Evolutionary conservation across 345 rosid genomes (phyloP).

Genomic region (Bruguiera parviflora): DNA sequence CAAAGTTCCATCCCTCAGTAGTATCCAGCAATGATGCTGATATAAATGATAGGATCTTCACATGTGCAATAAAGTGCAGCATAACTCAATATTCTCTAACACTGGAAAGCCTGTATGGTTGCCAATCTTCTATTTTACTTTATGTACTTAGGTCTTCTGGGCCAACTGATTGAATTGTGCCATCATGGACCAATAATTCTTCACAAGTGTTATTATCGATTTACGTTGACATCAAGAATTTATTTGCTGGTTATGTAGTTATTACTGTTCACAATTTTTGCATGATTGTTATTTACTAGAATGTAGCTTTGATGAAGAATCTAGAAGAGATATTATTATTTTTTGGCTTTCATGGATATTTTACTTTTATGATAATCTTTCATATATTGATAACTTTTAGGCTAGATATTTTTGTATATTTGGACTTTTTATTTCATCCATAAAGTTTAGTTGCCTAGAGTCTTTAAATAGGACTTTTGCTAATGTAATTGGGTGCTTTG

Average conservation of each 20-base stretch:
- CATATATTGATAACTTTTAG: too few relatives aligned
- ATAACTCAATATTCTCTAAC: conserved; percentile 48
- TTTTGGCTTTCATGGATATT: too few relatives aligned
- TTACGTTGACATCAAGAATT: not conserved
- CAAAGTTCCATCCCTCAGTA: conserved; percentile 62
- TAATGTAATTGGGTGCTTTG: too few relatives aligned
- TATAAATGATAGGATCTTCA: conserved; percentile 45
- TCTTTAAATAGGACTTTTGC: too few relatives aligned
- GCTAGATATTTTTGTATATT: too few relatives aligned
- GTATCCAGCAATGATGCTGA: conserved; percentile 38
- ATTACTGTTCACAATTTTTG: not conserved
- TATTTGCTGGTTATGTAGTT: not conserved
- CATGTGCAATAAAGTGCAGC: conserved; percentile 51
- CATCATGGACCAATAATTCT: not conserved
- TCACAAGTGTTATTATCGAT: not conserved
- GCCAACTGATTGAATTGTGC: not conserved
- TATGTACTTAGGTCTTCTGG: not conserved
- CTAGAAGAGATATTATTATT: too few relatives aligned
- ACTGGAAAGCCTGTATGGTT: conserved; percentile 45
- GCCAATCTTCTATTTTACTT: conserved; percentile 9
- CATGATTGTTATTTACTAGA: not conserved
- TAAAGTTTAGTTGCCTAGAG: too few relatives aligned
- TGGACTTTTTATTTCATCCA: too few relatives aligned
- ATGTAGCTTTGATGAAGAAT: not conserved
- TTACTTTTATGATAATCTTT: too few relatives aligned